Evolutionary conservation across 139 green algal species (phyloP).

Genomic region (Zygnema cylindricum): DNA sequence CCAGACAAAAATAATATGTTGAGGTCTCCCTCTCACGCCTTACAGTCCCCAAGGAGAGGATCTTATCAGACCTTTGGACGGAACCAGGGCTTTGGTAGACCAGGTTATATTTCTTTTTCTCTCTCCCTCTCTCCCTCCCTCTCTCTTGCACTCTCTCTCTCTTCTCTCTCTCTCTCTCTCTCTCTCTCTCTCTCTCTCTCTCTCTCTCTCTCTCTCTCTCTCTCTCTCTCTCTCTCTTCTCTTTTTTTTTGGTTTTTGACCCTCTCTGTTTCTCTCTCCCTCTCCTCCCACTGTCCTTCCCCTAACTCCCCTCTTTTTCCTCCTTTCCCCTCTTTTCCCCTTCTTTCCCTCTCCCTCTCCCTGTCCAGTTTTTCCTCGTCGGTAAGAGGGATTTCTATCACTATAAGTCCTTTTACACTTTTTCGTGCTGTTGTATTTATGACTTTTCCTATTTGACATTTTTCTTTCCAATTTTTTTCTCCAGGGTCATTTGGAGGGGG

Average conservation of each 20-base stretch:
- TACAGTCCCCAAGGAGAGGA: slow-evolving; percentile 30
- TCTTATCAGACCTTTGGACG: neutral
- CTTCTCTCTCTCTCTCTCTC: too few relatives aligned
- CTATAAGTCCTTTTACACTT: neutral
- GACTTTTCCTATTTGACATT: neutral
- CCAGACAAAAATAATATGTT: neutral
- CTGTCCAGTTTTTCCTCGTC: neutral
- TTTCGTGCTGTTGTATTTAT: too few relatives aligned
- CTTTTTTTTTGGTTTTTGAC: neutral
- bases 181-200: too few relatives aligned
- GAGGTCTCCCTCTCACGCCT: slow-evolving; percentile 27
- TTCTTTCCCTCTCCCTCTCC: neutral
- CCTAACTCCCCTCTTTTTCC: neutral
- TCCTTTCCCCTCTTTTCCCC: neutral
- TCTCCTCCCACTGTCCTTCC: neutral
- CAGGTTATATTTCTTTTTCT: neutral
- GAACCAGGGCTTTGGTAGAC: neutral
- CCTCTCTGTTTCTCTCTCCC: neutral
- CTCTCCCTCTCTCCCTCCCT: too few relatives aligned
- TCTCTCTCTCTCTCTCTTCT: neutral
- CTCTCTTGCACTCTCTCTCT: too few relatives aligned
- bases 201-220: too few relatives aligned
- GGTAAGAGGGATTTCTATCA: neutral
- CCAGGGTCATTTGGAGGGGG: slow-evolving; percentile 36
- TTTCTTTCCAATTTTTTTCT: neutral